Conservation (phyloP, 768 basidiomycete species). For the Phanerochaete sordida region DNA sequence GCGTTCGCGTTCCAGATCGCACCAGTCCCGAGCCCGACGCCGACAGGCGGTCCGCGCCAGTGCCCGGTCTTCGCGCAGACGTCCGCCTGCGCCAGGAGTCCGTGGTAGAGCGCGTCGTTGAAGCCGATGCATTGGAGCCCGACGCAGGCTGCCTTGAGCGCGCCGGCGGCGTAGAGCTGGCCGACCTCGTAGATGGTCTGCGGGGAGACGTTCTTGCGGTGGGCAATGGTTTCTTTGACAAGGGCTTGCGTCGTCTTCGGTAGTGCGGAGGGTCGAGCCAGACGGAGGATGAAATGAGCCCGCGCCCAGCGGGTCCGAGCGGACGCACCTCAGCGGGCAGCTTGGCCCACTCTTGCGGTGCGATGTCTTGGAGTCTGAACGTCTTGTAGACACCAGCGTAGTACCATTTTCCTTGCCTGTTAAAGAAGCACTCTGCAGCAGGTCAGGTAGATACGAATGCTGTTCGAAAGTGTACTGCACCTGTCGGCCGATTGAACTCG, state of each 20-base stretch:
- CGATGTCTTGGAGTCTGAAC: constrained; percentile 62
- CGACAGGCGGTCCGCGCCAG: constrained; percentile 20
- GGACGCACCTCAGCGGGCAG: constrained; percentile 56
- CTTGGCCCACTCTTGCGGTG: constrained; percentile 64
- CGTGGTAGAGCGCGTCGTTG: constrained; percentile 60
- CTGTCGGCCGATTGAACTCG: constrained; percentile 59
- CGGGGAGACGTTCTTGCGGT: constrained; percentile 72
- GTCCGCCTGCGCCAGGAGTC: constrained; percentile 61
- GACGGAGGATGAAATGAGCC: not conserved
- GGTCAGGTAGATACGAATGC: not conserved
- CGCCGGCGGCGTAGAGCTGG: constrained; percentile 71
- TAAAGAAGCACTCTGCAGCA: constrained; percentile 73
- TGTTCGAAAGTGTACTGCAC: constrained; percentile 28
- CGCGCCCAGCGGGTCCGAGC: not conserved
- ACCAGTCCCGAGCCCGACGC: constrained; percentile 6
- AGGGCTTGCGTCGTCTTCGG: constrained; percentile 59
- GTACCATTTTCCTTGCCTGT: constrained; percentile 79
- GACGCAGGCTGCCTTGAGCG: constrained; percentile 69
- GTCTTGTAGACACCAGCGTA: constrained; percentile 77
- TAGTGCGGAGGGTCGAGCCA: not conserved
- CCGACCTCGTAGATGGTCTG: constrained; percentile 73
- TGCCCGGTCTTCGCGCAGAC: constrained; percentile 33
- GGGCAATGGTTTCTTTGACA: constrained; percentile 67
- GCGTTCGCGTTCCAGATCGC: constrained; percentile 8
- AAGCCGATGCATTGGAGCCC: constrained; percentile 77